Evolutionary conservation across 2,329 filamentous ascomycete genomes (phyloP), one percentile per base, ranked within the genome.

Genomic region (Aspergillus tamarii): DNA sequence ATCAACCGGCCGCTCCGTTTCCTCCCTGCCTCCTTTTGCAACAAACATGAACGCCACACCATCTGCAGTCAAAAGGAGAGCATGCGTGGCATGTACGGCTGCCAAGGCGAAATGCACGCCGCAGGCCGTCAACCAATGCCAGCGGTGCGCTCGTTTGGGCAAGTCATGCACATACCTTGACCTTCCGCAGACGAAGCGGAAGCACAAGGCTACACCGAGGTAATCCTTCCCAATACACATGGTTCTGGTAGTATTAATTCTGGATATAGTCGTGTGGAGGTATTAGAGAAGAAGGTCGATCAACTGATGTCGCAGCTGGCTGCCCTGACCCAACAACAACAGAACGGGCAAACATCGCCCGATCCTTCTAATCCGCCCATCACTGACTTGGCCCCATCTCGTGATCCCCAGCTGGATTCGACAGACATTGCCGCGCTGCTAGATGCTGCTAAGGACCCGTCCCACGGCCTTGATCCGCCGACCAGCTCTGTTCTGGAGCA

Each of bases 51-150:
- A 10, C 39, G 8, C 39, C 19, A 41, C 39, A n/a, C 3, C 4
- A 9, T 19, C 39, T 41, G 19, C 58, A 50, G 61, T 68, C 54
- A 72, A 70, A 58, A 66, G 70, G 36, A 66, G 70, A 30, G 69
- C 70, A 63, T 72, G 70, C 36, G 69, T 69, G 55, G 61, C 68
- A 2, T 72, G 70, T 56, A 72, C 70, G 3, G 34, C 57, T 53
- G 68, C 65, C 60, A 72, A 72, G 61, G 67, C 65, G 10, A 72
- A 71, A 68, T 72, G 70, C 56, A 67, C 69, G 30, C 70, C 69
- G 14, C 69, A 71, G 26, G 12, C 55, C 21, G 56, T 30, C 28
- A 62, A 67, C 46, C 19, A 69, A 21, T 72, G 70, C 43, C 70
- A 72, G 62, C 70, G 70, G 69, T 41, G 39, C 39, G 16, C 39